Evolutionary conservation across 768 basidiomycete genomes (phyloP), one percentile per base, ranked within the genome.

Genomic region (Neoboletus subvelutipes): DNA sequence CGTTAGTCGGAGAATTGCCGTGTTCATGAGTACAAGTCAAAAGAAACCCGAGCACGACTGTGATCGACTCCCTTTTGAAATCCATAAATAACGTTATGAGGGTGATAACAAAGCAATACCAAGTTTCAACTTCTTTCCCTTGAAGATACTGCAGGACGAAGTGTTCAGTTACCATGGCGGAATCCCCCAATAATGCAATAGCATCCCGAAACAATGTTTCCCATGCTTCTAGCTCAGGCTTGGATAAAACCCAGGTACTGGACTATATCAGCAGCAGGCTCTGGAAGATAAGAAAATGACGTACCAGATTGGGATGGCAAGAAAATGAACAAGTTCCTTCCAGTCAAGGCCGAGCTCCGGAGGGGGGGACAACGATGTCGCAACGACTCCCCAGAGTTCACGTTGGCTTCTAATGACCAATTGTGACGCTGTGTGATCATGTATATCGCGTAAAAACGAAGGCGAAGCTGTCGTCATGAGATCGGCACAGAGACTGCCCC

Each of bases 221-320:
- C 83, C 84, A 86, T 0, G 73, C 59, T 31, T 72, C 66, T 15
- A 75, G 45, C 56, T 84, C 83, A 1, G 60, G 48, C 7, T 73
- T 65, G 0, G 74, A 77, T 67, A 84, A 70, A 9, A 58, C 59
- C 81, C 84, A 83, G 12, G 62, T 58, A 45, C 84, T 86, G 46
- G 12, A 31, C 26, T 2, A 52, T 17, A 52, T 60, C 50, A 46
- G 62, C 52, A 40, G 37, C 36, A 39, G 41, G 26, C 29, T 33
- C 41, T 42, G 10, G n/a, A 45, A 51, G 22, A 36, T 31, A 22
- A 46, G 40, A 17, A 26, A 22, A 45, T 1, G 4, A 50, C 61
- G 71, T 56, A 85, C 85, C 77, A 70, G 46, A 83, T 65, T 2
- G 85, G 81, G 50, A 81, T 71, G 0, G 68, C 64, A 20, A 87